phyloP scores from a whole-genome alignment of 1,139 yeast species.

The Geotrichum aggregatum region DNA sequence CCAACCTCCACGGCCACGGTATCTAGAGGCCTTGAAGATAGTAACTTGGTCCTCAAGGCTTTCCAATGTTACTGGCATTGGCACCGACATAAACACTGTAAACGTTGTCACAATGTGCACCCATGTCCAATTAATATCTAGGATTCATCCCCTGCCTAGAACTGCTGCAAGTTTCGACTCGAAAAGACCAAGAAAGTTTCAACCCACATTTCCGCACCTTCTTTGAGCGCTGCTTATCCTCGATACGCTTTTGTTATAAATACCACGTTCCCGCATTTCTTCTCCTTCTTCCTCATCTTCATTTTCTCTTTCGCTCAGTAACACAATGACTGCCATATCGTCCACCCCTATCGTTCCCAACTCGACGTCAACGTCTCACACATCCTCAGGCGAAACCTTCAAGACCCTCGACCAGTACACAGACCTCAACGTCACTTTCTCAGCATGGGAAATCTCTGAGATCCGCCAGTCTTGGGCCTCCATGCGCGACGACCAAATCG shows the following conservation, averaged over 20 bases:
- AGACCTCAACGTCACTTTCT: conserved; percentile 28
- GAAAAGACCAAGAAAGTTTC: neutral
- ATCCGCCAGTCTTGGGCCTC: conserved; percentile 29
- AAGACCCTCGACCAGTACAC: conserved; percentile 23
- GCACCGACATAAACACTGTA: no score
- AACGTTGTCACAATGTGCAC: no score
- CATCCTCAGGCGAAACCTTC: conserved; percentile 8
- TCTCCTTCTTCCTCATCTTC: neutral
- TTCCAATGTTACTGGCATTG: no score
- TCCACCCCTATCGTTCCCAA: conserved; percentile 10
- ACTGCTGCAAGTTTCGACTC: neutral
- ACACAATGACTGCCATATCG: conserved; percentile 15
- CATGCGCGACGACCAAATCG: conserved; percentile 31
- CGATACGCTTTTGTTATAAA: neutral
- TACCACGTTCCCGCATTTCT: neutral
- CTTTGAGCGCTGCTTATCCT: neutral
- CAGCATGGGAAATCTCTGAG: conserved; percentile 27
- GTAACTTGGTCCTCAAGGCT: no score
- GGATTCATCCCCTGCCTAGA: neutral
- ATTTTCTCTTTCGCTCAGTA: neutral
- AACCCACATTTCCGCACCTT: neutral
- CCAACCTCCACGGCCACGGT: no score
- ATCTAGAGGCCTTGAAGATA: no score
- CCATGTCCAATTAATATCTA: no score
- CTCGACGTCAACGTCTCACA: neutral